These are phyloP conservation scores for Paramecium octaurelia DNA, from an alignment of 73 alveolate species.

Conservation along the genomic window DNA sequence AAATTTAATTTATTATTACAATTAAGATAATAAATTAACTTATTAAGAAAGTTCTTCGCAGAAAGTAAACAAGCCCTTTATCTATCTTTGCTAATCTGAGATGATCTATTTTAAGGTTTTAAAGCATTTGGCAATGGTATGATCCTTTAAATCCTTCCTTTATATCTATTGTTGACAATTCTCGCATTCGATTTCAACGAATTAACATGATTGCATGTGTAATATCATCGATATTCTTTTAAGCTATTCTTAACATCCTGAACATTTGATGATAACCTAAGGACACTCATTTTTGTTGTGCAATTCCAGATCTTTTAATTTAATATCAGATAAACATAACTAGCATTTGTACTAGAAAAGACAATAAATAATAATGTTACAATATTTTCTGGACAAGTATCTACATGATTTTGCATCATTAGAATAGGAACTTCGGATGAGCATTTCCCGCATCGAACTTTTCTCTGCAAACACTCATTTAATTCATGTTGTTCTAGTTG, in stretches of 20 bases:
- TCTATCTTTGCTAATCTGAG: background rate
- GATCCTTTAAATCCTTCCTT: background rate
- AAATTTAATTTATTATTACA: background rate
- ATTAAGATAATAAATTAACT: background rate
- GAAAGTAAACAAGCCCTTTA: background rate
- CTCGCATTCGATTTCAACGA: constrained; percentile 11
- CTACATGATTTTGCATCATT: background rate
- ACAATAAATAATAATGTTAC: background rate
- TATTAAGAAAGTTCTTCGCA: background rate
- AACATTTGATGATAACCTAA: background rate
- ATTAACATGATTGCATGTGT: background rate
- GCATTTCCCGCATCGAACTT: background rate
- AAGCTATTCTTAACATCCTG: background rate
- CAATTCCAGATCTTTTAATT: background rate
- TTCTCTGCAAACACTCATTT: background rate
- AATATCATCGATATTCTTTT: background rate
- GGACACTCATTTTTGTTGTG: constrained; percentile 18
- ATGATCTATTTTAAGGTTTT: background rate
- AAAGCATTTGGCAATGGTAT: background rate
- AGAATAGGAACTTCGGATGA: background rate
- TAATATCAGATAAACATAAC: background rate
- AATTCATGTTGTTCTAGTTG: background rate
- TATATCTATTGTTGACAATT: background rate
- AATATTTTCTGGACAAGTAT: background rate
- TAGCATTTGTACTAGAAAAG: background rate